Percentiles rank a stretch among this genome's conserved stretches.
These are phyloP conservation scores for Suillus brevipes DNA, from an alignment of 768 basidiomycete species.

Conservation along the genomic window DNA sequence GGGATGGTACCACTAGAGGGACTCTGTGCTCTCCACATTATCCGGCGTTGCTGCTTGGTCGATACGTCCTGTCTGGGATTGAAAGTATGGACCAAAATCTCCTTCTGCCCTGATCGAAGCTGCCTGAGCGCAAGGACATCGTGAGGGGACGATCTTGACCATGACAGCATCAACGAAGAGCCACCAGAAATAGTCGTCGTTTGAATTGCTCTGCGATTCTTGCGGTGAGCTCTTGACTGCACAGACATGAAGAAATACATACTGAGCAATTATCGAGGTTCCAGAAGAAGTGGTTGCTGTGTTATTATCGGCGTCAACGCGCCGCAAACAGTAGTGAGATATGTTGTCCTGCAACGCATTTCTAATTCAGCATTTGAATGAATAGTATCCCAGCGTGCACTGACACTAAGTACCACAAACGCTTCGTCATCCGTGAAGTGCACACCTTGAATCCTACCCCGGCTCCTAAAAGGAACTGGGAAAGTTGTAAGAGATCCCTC, in stretches of 20 bases:
- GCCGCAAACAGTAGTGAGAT: not conserved
- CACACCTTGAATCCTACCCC: constrained; percentile 22
- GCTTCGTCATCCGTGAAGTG: constrained; percentile 24
- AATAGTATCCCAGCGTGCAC: constrained; percentile 6
- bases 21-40: constrained; percentile 2
- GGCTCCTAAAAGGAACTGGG: constrained; percentile 19
- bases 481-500: constrained; percentile 8
- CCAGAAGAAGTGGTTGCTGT: not conserved
- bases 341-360: not conserved
- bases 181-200: not conserved
- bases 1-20: constrained; percentile 6
- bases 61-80: not conserved
- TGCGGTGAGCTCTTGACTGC: not conserved
- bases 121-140: not conserved
- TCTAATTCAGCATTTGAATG: not conserved
- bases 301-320: not conserved
- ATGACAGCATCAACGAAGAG: constrained; percentile 1
- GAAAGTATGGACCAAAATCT: not conserved
- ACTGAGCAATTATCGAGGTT: not conserved
- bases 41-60: not conserved
- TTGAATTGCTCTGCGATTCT: constrained; percentile 1
- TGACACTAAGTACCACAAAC: constrained; percentile 27
- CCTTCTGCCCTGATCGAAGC: constrained; percentile 5
- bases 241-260: not conserved
- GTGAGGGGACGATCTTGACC: constrained; percentile 4